Evolutionary conservation across 345 rosid genomes (phyloP).

Genomic region (sweet orange (Citrus sinensis)): DNA sequence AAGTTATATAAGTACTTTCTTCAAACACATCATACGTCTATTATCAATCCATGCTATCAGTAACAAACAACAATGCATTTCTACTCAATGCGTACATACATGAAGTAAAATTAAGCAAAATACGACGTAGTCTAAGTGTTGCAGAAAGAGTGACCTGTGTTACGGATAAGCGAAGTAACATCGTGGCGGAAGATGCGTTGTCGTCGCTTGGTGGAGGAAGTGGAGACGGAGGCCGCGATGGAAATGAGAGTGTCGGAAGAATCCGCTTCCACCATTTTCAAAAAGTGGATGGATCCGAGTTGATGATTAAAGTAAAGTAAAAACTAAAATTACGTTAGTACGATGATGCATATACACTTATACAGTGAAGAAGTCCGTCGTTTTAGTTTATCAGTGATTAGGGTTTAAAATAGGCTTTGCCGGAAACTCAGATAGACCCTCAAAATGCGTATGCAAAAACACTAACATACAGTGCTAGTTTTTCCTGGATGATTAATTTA

Average conservation of each 20-base stretch:
- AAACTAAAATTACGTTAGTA: neutral
- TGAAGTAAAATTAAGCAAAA: neutral
- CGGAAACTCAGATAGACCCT: neutral
- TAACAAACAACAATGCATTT: neutral
- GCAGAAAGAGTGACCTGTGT: slow-evolving; percentile 33
- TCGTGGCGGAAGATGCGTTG: slow-evolving; percentile 65
- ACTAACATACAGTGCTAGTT: neutral
- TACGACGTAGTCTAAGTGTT: neutral
- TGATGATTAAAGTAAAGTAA: neutral
- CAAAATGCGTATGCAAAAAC: neutral
- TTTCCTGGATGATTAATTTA: neutral
- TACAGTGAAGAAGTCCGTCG: neutral
- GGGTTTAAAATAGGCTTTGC: neutral
- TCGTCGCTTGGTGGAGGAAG: slow-evolving; percentile 62
- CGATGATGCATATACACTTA: neutral
- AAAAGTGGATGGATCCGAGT: slow-evolving; percentile 25
- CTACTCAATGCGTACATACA: neutral
- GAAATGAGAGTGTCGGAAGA: slow-evolving; percentile 51
- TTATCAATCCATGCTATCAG: neutral
- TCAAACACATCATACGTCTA: neutral
- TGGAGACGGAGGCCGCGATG: slow-evolving; percentile 53
- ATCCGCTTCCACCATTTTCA: slow-evolving; percentile 60
- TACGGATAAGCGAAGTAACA: slow-evolving; percentile 44
- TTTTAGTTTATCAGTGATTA: slow-evolving; percentile 1
- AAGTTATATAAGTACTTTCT: neutral